A percentile compares a stretch with the other conserved stretches of the same genome.
Evolutionary conservation across 192 early-diverging fungal genomes (phyloP).

Genomic region (Podila verticillata): DNA sequence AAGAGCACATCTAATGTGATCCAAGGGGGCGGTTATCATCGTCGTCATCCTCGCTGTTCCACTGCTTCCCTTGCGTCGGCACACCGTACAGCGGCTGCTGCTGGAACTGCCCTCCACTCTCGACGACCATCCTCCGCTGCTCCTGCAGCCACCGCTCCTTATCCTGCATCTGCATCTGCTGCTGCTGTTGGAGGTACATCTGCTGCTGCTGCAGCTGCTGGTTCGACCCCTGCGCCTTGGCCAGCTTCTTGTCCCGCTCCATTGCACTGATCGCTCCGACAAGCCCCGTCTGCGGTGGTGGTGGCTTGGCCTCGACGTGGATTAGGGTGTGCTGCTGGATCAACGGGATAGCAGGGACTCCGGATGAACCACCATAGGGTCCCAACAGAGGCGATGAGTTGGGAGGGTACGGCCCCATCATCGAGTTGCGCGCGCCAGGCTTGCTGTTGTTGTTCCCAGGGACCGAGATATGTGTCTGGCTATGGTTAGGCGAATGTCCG

Average conservation of each 20-base stretch:
- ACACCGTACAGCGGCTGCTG: background rate
- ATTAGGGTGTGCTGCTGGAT: slow-evolving; percentile 19
- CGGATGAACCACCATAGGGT: background rate
- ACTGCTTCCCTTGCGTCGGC: slow-evolving; percentile 5
- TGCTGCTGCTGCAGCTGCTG: slow-evolving; percentile 42
- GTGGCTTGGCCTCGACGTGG: slow-evolving; percentile 47
- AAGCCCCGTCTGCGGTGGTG: slow-evolving; percentile 40
- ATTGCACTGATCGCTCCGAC: slow-evolving; percentile 40
- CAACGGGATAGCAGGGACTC: background rate
- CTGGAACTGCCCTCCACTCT: slow-evolving; percentile 8
- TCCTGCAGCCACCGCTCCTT: slow-evolving; percentile 48
- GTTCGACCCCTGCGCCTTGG: slow-evolving; percentile 42
- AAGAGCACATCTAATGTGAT: background rate
- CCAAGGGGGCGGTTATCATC: slow-evolving; percentile 15
- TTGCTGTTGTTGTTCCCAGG: background rate
- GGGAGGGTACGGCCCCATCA: slow-evolving; percentile 1
- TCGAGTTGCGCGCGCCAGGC: background rate
- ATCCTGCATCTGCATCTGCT: slow-evolving; percentile 23
- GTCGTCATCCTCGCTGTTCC: slow-evolving; percentile 15
- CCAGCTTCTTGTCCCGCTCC: slow-evolving; percentile 49
- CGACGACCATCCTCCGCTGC: slow-evolving; percentile 32
- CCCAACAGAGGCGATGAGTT: background rate
- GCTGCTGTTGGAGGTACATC: slow-evolving; percentile 22
- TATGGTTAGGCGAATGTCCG: background rate
- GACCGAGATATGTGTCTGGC: background rate